Conservation (phyloP, 371 early-diverging fungal genomes). For the Dinochytrium kinnereticum region DNA sequence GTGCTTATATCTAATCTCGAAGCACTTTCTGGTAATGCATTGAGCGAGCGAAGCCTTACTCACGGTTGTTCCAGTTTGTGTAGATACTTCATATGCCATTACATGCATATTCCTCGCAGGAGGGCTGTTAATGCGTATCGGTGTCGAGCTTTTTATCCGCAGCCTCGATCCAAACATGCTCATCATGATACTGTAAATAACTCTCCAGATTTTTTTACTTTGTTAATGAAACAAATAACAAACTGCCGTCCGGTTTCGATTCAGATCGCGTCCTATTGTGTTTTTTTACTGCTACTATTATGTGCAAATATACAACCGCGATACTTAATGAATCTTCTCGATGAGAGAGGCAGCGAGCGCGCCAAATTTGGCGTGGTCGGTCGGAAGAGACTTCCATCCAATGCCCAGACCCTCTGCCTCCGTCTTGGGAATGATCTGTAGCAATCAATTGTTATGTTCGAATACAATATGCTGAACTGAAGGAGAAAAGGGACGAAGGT, state of each 20-base stretch:
- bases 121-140: conserved; percentile 6
- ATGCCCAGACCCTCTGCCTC: conserved; percentile 73
- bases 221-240: too few species aligned
- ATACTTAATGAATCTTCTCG: too few species aligned
- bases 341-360: conserved; percentile 48
- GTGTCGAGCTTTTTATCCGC: not conserved
- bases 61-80: conserved; percentile 9
- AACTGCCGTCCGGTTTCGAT: too few species aligned
- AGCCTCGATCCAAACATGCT: conserved; percentile 10
- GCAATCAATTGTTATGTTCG: not conserved
- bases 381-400: conserved; percentile 63
- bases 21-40: conserved; percentile 69
- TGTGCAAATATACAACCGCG: too few species aligned
- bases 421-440: conserved; percentile 68
- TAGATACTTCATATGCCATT: not conserved
- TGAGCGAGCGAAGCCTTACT: too few species aligned
- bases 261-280: too few species aligned
- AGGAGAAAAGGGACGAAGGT: not conserved
- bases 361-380: conserved; percentile 57
- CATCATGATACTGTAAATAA: conserved; percentile 12
- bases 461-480: not conserved
- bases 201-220: too few species aligned
- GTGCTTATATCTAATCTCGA: conserved; percentile 85
- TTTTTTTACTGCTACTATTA: too few species aligned
- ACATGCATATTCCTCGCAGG: not conserved